Evolutionary conservation across 306 rosid genomes (phyloP), one percentile per base, ranked within the genome.

Genomic region (Prunus fruticosa): DNA sequence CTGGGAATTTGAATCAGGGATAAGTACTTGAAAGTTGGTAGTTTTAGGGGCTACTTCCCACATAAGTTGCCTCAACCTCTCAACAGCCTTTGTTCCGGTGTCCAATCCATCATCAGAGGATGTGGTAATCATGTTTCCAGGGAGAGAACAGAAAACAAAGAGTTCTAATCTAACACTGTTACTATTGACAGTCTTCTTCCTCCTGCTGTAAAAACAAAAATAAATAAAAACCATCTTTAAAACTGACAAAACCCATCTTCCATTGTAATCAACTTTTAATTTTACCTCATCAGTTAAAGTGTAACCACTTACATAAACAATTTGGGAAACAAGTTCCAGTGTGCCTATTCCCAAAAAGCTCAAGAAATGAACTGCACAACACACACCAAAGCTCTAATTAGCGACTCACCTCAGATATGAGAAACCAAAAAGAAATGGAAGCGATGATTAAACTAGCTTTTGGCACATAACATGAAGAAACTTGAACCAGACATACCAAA

Each of bases 61-160:
- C 62, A 16, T 51, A 11, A 51, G 74, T n/a, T 52, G 61, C 11
- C n/a, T 70, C 63, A 70, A 28, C 52, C 74, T 70, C 28, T 11
- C 58, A 12, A 28, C 6, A 30, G 62, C 74, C 63, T 51, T 30
- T 28, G 30, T 19, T 18, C 19, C 30, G 28, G 47, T 28, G 46
- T 5, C 62, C 74, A 32, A 70, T 70, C 11, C 74, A 70, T 28
- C 46, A 16, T 32, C 47, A 15, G 27, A 10, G 49, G 63, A 52
- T 30, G 49, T 2, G n/a, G 30, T 11, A 30, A 5, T 4, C 67
- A 63, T 63, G 67, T 63, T 63, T 63, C 67, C 0, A 30, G 19
- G 0, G 19, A 60, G 65, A 61, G 41, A 18, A 52, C 57, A 52
- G 22, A 52, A 16, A 52, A 52, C 57, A 5, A 52, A 52, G 22